Base-by-base conservation (phyloP, 495 filamentous ascomycete genomes). In the Penicillium simplicissimum region DNA sequence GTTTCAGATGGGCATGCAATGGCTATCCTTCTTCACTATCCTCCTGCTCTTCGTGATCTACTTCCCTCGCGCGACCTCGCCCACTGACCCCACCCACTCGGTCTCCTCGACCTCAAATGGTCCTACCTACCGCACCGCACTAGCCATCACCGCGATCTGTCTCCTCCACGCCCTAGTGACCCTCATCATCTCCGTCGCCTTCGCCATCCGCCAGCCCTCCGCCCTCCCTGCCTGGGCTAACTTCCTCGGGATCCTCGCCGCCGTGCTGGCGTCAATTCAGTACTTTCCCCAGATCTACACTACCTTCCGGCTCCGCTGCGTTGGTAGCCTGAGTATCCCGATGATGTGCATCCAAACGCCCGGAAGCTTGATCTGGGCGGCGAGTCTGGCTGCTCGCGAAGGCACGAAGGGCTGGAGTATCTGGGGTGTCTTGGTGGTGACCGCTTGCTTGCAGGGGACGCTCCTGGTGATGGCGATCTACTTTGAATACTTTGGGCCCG, bases 331-430 rank as follows among this genome's bases (percentile, higher is more conserved):
- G 59, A 96, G 92, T 68, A 93, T 98, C 58, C 90, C 93, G 1
- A 98, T 97, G 91, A 98, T 98, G 95, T 89, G 89, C 71, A 96
- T 98, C 45, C 95, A 98, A 73, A 97, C 93, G 0, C 95, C 95
- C 0, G 95, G 95, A 8, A 89, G 89, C 62, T 87, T 96, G 66
- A 77, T 98, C 21, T 98, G 93, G 81, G 92, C 93, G 2, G 87
- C 80, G 17, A 98, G 93, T 75, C 74, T 98, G 35, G 90, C 88
- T 17, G 87, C 84, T 11, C 84, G 95, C 48, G 81, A 96, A 38
- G 95, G 95, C 7, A 77, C 76, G 73, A 86, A 84, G 21, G 94
- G 92, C 13, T 98, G 95, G 95, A 98, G 96, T 75, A 90, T 91
- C 1, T 98, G 95, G 95, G 89, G 89, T 8, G 87, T 96, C 33